A percentile compares a stretch with the other conserved stretches of the same genome.
Conservation (phyloP, 345 rosid species). For the Salix viminalis region DNA sequence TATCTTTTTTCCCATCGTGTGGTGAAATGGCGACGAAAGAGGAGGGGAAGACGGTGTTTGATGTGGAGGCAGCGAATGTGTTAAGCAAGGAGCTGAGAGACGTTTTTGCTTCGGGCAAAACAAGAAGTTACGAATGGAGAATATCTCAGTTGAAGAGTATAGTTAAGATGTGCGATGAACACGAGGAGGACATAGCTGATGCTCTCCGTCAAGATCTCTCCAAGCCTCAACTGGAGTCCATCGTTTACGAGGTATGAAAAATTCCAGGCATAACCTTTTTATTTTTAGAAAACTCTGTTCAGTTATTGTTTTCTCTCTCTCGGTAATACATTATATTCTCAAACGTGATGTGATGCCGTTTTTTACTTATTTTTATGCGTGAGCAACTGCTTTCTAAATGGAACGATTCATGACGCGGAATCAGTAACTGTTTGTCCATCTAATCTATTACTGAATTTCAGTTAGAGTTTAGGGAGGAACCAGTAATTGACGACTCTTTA, state of each 20-base stretch:
- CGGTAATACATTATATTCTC: background rate
- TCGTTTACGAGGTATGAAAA: conserved; percentile 59
- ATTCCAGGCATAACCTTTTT: background rate
- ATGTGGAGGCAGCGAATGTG: conserved; percentile 41
- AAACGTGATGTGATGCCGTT: background rate
- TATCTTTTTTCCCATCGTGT: background rate
- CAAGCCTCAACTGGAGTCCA: conserved; percentile 75
- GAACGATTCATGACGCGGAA: background rate
- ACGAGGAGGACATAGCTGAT: conserved; percentile 59
- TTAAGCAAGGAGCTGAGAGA: conserved; percentile 50
- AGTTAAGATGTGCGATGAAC: conserved; percentile 46
- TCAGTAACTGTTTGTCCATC: background rate
- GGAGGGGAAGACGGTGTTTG: conserved; percentile 18
- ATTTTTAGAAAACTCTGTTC: background rate
- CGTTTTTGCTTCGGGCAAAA: conserved; percentile 51
- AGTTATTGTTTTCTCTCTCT: background rate
- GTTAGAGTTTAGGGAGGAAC: background rate
- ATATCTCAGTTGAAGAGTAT: conserved; percentile 56
- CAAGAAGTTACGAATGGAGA: conserved; percentile 76
- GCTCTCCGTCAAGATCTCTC: conserved; percentile 73
- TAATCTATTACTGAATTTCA: background rate
- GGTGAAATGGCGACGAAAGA: background rate
- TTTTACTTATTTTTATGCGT: background rate
- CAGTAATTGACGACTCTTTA: background rate
- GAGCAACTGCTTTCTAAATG: background rate